Percentiles rank a stretch among this genome's conserved stretches.
Conservation (phyloP, 2,329 filamentous ascomycete genomes). For the Colletotrichum tropicale region DNA sequence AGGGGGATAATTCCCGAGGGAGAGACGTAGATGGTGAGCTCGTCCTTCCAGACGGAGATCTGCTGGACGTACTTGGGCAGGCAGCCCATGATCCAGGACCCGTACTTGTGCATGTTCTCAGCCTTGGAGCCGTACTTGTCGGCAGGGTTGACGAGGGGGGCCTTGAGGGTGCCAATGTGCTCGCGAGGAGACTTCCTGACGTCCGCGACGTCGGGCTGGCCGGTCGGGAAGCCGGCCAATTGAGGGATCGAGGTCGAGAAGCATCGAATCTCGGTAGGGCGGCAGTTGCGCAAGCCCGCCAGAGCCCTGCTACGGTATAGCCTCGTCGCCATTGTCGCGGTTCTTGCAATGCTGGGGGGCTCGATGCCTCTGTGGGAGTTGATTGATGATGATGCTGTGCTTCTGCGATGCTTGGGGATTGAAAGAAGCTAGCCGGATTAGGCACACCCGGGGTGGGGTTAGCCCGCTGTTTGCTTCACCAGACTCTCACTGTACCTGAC, state of each 20-base stretch:
- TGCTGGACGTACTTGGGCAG: slow-evolving; percentile 98
- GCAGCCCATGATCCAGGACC: slow-evolving; percentile 95
- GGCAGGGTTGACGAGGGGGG: slow-evolving; percentile 84
- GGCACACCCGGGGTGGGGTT: neutral
- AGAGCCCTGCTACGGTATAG: slow-evolving; percentile 61
- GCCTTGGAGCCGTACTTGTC: slow-evolving; percentile 92
- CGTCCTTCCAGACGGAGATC: slow-evolving; percentile 99
- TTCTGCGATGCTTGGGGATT: slow-evolving; percentile 10
- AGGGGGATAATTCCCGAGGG: slow-evolving; percentile 89
- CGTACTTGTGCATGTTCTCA: slow-evolving; percentile 90
- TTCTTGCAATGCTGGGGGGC: slow-evolving; percentile 18
- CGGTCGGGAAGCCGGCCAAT: slow-evolving; percentile 23
- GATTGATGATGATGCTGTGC: slow-evolving; percentile 21
- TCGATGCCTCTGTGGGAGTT: slow-evolving; percentile 21
- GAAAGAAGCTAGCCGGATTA: slow-evolving; percentile 16
- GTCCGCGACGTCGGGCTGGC: slow-evolving; percentile 63
- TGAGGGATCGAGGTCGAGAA: slow-evolving; percentile 24
- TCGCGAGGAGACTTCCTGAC: slow-evolving; percentile 68
- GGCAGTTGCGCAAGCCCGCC: slow-evolving; percentile 32
- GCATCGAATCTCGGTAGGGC: slow-evolving; percentile 20
- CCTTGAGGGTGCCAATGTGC: slow-evolving; percentile 66
- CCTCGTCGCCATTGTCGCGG: slow-evolving; percentile 63
- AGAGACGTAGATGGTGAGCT: slow-evolving; percentile 91
- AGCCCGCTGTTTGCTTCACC: neutral
- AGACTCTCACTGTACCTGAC: neutral